A percentile compares a stretch with the other conserved stretches of the same genome.
phyloP scores from a whole-genome alignment of 352 stramenopile species.

The Elongisporangium anandrum region DNA sequence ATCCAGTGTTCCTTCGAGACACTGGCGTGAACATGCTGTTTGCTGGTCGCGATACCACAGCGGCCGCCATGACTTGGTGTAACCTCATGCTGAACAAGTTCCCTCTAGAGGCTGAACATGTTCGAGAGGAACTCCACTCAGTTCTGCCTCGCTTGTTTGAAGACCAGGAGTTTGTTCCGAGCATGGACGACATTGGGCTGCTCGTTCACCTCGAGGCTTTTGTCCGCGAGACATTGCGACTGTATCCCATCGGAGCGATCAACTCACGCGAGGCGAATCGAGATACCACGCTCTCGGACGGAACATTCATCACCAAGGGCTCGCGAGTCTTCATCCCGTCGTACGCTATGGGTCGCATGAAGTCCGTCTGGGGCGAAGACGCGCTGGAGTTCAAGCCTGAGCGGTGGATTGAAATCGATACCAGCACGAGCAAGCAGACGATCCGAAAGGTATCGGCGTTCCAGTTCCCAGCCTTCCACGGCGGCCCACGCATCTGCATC shows the following conservation, averaged over 20 bases:
- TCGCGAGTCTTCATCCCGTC: slow-evolving; percentile 47
- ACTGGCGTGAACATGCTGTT: slow-evolving; percentile 78
- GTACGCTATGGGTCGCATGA: slow-evolving; percentile 43
- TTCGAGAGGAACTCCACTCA: slow-evolving; percentile 39
- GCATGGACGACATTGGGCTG: slow-evolving; percentile 24
- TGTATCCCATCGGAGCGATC: slow-evolving; percentile 26
- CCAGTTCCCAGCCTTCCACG: slow-evolving; percentile 70
- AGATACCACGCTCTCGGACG: slow-evolving; percentile 54
- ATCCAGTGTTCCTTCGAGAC: slow-evolving; percentile 50
- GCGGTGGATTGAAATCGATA: slow-evolving; percentile 53
- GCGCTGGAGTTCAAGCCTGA: slow-evolving; percentile 40
- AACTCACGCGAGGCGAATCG: slow-evolving; percentile 9
- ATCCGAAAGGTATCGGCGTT: slow-evolving; percentile 37
- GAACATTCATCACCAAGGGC: slow-evolving; percentile 46
- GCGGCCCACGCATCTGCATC: slow-evolving; percentile 59
- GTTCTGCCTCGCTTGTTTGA: slow-evolving; percentile 40
- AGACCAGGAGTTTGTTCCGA: slow-evolving; percentile 13
- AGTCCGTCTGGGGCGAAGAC: slow-evolving; percentile 25
- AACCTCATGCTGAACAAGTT: slow-evolving; percentile 71
- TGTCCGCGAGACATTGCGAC: slow-evolving; percentile 36
- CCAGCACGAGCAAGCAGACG: slow-evolving; percentile 12
- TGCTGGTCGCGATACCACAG: slow-evolving; percentile 71
- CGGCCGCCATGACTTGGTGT: slow-evolving; percentile 67
- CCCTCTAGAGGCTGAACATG: slow-evolving; percentile 21
- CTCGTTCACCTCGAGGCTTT: slow-evolving; percentile 42